Percentiles rank a stretch among this genome's conserved stretches.
Evolutionary conservation across 1,139 yeast genomes (phyloP).

Genomic region (Hyphopichia khmerensis): DNA sequence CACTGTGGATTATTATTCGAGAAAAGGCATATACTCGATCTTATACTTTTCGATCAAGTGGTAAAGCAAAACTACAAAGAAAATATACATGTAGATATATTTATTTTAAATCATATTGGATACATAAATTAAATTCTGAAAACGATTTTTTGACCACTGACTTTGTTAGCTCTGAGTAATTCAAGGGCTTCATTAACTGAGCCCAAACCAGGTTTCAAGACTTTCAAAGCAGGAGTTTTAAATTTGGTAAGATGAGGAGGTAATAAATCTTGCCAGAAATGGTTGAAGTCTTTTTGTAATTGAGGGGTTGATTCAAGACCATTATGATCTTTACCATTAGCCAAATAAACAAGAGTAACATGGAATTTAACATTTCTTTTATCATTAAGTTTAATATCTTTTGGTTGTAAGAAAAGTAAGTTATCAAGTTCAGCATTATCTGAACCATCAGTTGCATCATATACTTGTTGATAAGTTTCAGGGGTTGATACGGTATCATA

Average conservation of each 20-base stretch:
- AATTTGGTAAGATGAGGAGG: conserved; percentile 12
- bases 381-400: conserved; percentile 5
- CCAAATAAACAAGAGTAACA: conserved; percentile 36
- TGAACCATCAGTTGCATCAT: conserved; percentile 40
- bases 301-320: conserved; percentile 10
- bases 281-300: conserved; percentile 6
- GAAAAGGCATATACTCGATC: no score
- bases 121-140: conserved; percentile 10
- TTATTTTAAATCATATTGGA: no score
- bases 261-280: conserved; percentile 12
- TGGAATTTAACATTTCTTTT: conserved; percentile 6
- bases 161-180: conserved; percentile 27
- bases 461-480: conserved; percentile 39
- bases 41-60: no score
- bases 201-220: conserved; percentile 31
- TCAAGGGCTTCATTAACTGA: conserved; percentile 30
- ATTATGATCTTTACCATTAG: conserved; percentile 25
- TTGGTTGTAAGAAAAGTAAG: conserved; percentile 7
- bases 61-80: no score
- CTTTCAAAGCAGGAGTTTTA: conserved; percentile 28
- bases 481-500: conserved; percentile 52
- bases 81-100: no score
- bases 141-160: conserved; percentile 37
- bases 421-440: conserved; percentile 17
- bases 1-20: no score